Evolutionary conservation across 2,329 filamentous ascomycete genomes (phyloP), one percentile per base, ranked within the genome.

Genomic region (Penicillium sp.): DNA sequence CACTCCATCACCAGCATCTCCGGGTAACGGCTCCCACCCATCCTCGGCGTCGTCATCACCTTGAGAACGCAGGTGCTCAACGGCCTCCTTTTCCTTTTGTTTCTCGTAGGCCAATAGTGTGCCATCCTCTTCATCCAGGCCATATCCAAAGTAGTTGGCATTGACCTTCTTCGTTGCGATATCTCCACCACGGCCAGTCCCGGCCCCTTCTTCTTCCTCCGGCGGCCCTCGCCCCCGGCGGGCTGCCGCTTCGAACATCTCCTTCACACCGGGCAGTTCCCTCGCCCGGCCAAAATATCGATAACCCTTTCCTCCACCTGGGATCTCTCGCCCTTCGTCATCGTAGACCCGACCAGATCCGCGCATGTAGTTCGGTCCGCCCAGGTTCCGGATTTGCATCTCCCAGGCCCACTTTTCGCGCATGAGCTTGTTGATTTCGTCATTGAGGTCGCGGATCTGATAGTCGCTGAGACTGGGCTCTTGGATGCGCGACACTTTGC

Each of bases 351-450:
- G 86, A 34, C 83, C 87, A 0, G 84, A 85, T 4, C 86, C 86
- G 52, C 92, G 84, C 90, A 95, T 96, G 76, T 98, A 99, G 78
- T 98, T 98, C 34, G 95, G 95, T 2, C 95, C 95, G n/a, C 95
- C 95, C 25, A 98, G 76, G 71, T 96, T 96, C 59, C 93, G 86
- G 68, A 99, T 97, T 79, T 97, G 92, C 69, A 95, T 87, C 82
- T 99, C 95, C 95, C 95, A 99, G 85, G 96, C 93, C 84, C 96
- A 92, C 79, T 99, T 99, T 82, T 99, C 95, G 65, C 92, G 88
- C 91, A 99, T 97, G 63, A 96, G 85, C 80, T 96, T 96, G 83
- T 99, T 99, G 83, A 99, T 96, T 79, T 99, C 95, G 77, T 99
- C 95, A 81, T 99, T 99, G 74, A 99, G 83, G 78, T 99, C 95